A percentile compares a stretch with the other conserved stretches of the same genome.
Evolutionary conservation across 192 early-diverging fungal species (phyloP).

Genomic region (Coemansia sp.): DNA sequence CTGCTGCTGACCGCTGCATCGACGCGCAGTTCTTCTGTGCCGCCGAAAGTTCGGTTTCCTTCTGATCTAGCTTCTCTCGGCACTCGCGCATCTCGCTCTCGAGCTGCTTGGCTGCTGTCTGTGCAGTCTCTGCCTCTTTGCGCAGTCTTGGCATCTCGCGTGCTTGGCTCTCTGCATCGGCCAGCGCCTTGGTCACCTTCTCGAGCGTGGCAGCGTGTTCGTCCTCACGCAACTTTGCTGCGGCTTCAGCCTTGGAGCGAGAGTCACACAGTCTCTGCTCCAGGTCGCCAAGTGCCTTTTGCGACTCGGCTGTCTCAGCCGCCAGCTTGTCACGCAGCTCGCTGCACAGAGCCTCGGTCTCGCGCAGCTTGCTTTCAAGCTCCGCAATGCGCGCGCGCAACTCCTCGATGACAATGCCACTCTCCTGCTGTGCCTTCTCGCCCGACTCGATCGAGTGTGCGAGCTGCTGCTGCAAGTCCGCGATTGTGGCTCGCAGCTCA

Average conservation of each 20-base stretch:
- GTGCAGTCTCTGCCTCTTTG: not conserved
- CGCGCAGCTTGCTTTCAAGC: not conserved
- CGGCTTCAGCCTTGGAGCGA: not conserved
- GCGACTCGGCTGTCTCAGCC: not conserved
- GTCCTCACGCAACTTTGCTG: not conserved
- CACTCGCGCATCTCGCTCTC: slow-evolving; percentile 3
- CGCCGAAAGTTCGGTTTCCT: not conserved
- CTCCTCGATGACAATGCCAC: not conserved
- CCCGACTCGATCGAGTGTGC: slow-evolving; percentile 5
- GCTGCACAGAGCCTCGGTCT: slow-evolving; percentile 6
- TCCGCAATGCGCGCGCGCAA: slow-evolving; percentile 3
- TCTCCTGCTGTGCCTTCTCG: slow-evolving; percentile 3
- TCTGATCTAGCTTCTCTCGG: not conserved
- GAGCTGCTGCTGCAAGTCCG: slow-evolving; percentile 7
- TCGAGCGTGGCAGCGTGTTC: not conserved
- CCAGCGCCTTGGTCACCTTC: slow-evolving; percentile 1
- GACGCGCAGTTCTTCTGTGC: not conserved
- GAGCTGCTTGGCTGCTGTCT: not conserved
- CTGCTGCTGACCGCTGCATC: not conserved
- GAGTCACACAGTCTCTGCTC: not conserved
- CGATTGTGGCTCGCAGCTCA: not conserved
- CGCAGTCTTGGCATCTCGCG: not conserved
- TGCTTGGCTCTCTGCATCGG: not conserved
- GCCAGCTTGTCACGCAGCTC: slow-evolving; percentile 6
- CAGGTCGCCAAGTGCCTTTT: not conserved